Conservation (phyloP, 495 filamentous ascomycete species). For the Bacidia rubella region DNA sequence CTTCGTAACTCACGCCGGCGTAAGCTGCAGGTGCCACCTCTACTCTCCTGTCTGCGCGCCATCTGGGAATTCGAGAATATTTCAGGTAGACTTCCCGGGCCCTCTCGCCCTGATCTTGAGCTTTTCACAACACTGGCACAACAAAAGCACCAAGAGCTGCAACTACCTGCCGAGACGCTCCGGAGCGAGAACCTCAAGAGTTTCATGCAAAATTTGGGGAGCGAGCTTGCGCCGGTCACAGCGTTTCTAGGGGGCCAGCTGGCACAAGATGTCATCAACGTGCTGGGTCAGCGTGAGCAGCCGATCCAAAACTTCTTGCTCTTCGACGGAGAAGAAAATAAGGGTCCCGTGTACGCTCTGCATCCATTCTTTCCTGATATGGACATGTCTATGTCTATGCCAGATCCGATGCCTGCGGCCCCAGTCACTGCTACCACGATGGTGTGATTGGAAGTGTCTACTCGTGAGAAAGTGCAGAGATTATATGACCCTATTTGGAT, state of each 20-base stretch:
- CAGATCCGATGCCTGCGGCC: slow-evolving; percentile 2
- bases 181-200: slow-evolving; percentile 63
- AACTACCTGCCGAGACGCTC: slow-evolving; percentile 63
- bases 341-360: slow-evolving; percentile 66
- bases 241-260: slow-evolving; percentile 82
- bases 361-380: slow-evolving; percentile 52
- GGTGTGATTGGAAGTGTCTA: neutral
- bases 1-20: slow-evolving; percentile 50
- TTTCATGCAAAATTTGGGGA: slow-evolving; percentile 69
- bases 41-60: slow-evolving; percentile 68
- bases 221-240: slow-evolving; percentile 74
- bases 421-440: neutral
- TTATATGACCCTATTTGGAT: no score
- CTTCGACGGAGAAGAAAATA: slow-evolving; percentile 72
- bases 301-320: slow-evolving; percentile 89
- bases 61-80: slow-evolving; percentile 63
- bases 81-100: slow-evolving; percentile 40
- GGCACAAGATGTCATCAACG: slow-evolving; percentile 95
- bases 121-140: slow-evolving; percentile 64
- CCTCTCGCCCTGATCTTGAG: slow-evolving; percentile 45
- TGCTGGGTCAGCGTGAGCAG: slow-evolving; percentile 77
- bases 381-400: slow-evolving; percentile 6
- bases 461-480: no score
- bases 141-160: slow-evolving; percentile 59
- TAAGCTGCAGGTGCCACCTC: slow-evolving; percentile 60